A percentile compares a stretch with the other conserved stretches of the same genome.
These are phyloP conservation scores for Somion occarium DNA, from an alignment of 1,284 basidiomycete genomes.

Conservation along the genomic window DNA sequence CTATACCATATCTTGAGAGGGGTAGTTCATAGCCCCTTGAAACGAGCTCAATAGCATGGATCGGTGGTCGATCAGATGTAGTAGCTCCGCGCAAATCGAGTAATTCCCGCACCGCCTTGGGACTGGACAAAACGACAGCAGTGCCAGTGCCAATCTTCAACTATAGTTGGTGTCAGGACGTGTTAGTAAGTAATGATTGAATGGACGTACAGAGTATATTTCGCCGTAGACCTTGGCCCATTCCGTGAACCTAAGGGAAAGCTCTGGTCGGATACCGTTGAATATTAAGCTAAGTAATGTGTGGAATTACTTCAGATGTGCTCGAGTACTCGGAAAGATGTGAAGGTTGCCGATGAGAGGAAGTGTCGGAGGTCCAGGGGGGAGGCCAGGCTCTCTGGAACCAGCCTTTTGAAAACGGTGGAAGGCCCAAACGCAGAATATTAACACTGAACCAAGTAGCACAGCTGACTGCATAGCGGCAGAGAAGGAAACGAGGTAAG, in stretches of 20 bases:
- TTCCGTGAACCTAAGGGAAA: constrained; percentile 3
- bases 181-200: no score
- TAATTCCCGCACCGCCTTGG: constrained; percentile 23
- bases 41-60: constrained; percentile 19
- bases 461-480: no score
- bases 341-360: background rate
- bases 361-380: background rate
- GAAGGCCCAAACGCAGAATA: no score
- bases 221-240: constrained; percentile 6
- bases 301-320: background rate
- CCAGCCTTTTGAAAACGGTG: no score
- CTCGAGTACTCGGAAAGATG: background rate
- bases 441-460: no score
- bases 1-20: background rate
- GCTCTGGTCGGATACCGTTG: background rate
- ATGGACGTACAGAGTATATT: no score
- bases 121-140: constrained; percentile 23
- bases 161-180: no score
- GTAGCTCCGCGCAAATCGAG: constrained; percentile 24
- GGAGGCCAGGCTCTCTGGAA: no score
- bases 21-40: constrained; percentile 17
- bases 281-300: no score
- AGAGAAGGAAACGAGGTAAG: no score
- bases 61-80: constrained; percentile 18
- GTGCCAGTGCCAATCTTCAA: constrained; percentile 24